Evolutionary conservation across 208 protist genomes (phyloP).

Genomic region (Trypanosoma caninum): DNA sequence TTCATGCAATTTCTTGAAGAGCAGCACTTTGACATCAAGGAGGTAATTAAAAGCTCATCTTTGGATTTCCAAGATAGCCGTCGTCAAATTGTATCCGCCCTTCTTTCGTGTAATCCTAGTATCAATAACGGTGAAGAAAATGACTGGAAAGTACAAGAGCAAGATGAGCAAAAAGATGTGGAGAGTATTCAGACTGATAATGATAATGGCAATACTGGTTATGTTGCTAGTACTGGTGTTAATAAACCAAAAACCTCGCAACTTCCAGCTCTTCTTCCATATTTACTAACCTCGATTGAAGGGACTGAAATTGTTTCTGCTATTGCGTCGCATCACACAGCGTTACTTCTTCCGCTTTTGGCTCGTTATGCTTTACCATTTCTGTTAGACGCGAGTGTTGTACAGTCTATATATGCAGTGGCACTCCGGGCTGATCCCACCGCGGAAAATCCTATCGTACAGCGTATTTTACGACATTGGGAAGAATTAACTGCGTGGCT

Average conservation of each 20-base stretch:
- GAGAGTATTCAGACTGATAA: neutral
- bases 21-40: conserved; percentile 28
- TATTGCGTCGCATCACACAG: conserved; percentile 31
- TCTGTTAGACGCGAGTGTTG: conserved; percentile 41
- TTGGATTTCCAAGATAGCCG: conserved; percentile 24
- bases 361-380: conserved; percentile 54
- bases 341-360: conserved; percentile 36
- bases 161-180: conserved; percentile 4
- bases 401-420: conserved; percentile 29
- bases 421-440: conserved; percentile 29
- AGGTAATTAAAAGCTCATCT: conserved; percentile 42
- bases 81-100: conserved; percentile 20
- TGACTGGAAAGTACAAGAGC: conserved; percentile 11
- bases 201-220: neutral
- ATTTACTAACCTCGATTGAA: conserved; percentile 40
- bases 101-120: conserved; percentile 9
- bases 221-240: too few species aligned
- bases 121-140: conserved; percentile 15
- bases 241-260: conserved; percentile 16
- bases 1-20: conserved; percentile 38
- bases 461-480: conserved; percentile 53
- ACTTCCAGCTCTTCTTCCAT: conserved; percentile 65
- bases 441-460: conserved; percentile 35
- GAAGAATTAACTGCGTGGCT: conserved; percentile 45
- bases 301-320: conserved; percentile 32